Evolutionary conservation across 1,284 basidiomycete genomes (phyloP).

Genomic region (Leccinum fuscescens): DNA sequence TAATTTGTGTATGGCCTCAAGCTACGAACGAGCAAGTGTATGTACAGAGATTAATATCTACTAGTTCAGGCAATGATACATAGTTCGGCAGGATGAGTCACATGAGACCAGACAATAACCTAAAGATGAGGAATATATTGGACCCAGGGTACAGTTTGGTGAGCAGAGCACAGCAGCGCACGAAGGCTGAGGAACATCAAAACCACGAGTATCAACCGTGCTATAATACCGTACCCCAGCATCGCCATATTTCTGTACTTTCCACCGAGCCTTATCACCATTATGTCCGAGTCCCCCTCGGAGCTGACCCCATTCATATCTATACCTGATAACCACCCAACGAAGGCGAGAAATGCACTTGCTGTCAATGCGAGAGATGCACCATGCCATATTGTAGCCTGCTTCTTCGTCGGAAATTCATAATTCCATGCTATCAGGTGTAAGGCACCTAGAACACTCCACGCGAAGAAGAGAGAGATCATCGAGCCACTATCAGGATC

Average conservation of each 20-base stretch:
- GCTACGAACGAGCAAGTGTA: slow-evolving; percentile 5
- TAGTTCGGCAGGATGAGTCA: not conserved
- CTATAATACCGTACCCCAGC: too few relatives aligned
- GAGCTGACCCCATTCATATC: too few relatives aligned
- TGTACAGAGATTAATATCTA: not conserved
- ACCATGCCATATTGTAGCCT: too few relatives aligned
- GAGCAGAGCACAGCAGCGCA: not conserved
- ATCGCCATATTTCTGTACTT: too few relatives aligned
- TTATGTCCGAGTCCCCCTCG: too few relatives aligned
- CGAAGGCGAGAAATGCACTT: not conserved
- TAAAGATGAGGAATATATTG: not conserved
- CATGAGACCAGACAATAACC: not conserved
- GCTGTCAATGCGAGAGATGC: too few relatives aligned
- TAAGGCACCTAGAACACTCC: too few relatives aligned
- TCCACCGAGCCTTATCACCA: too few relatives aligned
- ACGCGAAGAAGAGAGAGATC: not conserved
- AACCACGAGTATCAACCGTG: not conserved
- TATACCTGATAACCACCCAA: not conserved
- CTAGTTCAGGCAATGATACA: not conserved
- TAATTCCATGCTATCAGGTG: too few relatives aligned
- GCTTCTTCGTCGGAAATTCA: too few relatives aligned
- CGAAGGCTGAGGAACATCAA: not conserved
- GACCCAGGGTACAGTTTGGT: not conserved
- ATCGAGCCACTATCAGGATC: not conserved
- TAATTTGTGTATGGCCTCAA: slow-evolving; percentile 19